These are phyloP conservation scores for Chaetomium tenue DNA, from an alignment of 495 filamentous ascomycete genomes.

Conservation along the genomic window DNA sequence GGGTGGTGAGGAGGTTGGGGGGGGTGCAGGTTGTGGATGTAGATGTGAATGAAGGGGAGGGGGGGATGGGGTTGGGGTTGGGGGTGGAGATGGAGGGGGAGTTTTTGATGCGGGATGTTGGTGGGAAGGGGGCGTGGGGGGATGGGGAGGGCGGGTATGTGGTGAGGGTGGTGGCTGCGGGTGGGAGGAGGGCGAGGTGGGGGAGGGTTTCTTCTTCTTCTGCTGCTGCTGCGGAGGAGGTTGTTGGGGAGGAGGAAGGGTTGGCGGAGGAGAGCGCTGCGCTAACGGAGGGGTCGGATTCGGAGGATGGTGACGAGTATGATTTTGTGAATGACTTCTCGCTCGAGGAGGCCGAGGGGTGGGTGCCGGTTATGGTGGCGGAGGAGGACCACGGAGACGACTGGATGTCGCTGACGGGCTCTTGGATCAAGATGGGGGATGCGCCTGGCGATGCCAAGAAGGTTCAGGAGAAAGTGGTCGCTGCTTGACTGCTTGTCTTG, in stretches of 20 bases:
- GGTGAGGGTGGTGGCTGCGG: background rate
- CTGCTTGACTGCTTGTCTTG: background rate
- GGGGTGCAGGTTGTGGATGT: background rate
- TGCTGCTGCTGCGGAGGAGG: no score
- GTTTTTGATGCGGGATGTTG: conserved; percentile 1
- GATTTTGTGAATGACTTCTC: background rate
- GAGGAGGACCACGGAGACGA: conserved; percentile 15
- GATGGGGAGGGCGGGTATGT: background rate
- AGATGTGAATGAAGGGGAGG: background rate
- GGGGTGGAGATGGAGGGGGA: background rate
- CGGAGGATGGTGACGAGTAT: conserved; percentile 1
- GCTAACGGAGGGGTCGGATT: background rate
- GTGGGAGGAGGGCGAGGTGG: no score
- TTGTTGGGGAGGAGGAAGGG: background rate
- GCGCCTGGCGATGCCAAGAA: background rate
- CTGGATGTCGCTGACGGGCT: conserved; percentile 22
- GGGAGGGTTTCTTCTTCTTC: no score
- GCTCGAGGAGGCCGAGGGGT: conserved; percentile 8
- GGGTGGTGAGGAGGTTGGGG: background rate
- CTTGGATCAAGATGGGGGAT: conserved; percentile 13
- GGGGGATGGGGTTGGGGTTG: conserved; percentile 2
- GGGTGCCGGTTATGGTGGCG: conserved; percentile 21
- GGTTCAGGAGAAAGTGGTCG: background rate
- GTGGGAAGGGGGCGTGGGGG: background rate
- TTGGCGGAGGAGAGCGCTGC: background rate